Conservation (phyloP, 2,329 filamentous ascomycete genomes). For the Verticillium nonalfalfae region DNA sequence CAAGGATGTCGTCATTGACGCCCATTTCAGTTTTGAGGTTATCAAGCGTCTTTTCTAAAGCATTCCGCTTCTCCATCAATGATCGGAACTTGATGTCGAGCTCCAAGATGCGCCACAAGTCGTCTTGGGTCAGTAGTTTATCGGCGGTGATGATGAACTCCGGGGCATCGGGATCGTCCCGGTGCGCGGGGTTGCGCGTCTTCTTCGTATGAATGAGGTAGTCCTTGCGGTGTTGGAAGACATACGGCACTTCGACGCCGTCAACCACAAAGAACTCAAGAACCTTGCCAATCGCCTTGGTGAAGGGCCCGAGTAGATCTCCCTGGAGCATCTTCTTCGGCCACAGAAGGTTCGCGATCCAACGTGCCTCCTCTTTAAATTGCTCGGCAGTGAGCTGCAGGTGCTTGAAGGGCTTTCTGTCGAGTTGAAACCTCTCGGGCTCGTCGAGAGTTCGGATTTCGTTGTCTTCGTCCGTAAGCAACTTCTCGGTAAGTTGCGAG, state of each 20-base stretch:
- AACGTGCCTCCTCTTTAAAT: constrained; percentile 81
- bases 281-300: constrained; percentile 83
- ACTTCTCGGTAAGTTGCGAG: constrained; percentile 86
- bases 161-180: constrained; percentile 62
- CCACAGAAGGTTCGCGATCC: constrained; percentile 88
- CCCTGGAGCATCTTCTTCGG: constrained; percentile 72
- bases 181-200: constrained; percentile 50
- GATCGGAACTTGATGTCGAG: constrained; percentile 93
- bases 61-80: constrained; percentile 84
- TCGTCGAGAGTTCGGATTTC: constrained; percentile 82
- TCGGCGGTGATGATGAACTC: constrained; percentile 73
- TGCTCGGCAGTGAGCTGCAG: constrained; percentile 76
- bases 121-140: constrained; percentile 85
- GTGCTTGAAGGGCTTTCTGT: constrained; percentile 81
- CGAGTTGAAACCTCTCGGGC: constrained; percentile 89
- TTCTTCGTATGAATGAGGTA: constrained; percentile 89
- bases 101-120: constrained; percentile 92
- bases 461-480: constrained; percentile 94
- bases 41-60: constrained; percentile 72
- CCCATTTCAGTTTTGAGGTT: constrained; percentile 57
- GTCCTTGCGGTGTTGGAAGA: constrained; percentile 97
- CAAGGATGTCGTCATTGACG: constrained; percentile 67
- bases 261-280: constrained; percentile 93
- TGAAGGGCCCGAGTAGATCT: constrained; percentile 76
- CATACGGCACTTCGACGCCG: constrained; percentile 92